Conservation (phyloP, 352 stramenopile species). For the Phytophthora foliorum region DNA sequence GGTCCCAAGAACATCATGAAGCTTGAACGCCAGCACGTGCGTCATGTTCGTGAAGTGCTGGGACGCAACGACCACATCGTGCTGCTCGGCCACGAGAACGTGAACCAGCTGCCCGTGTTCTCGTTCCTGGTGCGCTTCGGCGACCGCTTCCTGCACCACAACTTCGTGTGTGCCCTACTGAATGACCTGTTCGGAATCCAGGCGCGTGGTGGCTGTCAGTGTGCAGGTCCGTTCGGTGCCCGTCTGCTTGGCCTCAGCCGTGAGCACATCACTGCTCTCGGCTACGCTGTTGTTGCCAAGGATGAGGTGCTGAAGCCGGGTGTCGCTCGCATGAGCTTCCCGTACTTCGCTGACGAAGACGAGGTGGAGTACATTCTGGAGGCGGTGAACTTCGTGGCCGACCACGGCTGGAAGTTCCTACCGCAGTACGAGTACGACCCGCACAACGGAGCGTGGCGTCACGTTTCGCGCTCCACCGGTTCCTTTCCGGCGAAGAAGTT, state of each 20-base stretch:
- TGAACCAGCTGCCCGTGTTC: slow-evolving; percentile 91
- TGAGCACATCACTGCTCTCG: slow-evolving; percentile 72
- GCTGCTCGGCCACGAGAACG: slow-evolving; percentile 79
- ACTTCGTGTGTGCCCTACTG: slow-evolving; percentile 97
- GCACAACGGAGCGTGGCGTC: slow-evolving; percentile 94
- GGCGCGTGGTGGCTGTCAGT: slow-evolving; percentile 66
- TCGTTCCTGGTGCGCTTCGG: slow-evolving; percentile 95
- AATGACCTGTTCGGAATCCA: slow-evolving; percentile 99
- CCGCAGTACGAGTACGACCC: slow-evolving; percentile 96
- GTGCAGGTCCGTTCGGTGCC: slow-evolving; percentile 95
- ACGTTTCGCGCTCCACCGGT: slow-evolving; percentile 45
- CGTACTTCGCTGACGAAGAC: slow-evolving; percentile 84
- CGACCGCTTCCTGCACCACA: slow-evolving; percentile 96
- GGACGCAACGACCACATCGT: slow-evolving; percentile 76
- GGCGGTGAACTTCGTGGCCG: slow-evolving; percentile 94
- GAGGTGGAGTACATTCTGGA: slow-evolving; percentile 95
- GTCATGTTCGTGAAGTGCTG: slow-evolving; percentile 53
- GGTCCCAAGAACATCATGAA: slow-evolving; percentile 62
- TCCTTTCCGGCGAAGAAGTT: slow-evolving; percentile 35
- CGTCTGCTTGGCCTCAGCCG: slow-evolving; percentile 92
- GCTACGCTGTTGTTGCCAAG: slow-evolving; percentile 90
- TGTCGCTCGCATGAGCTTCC: slow-evolving; percentile 96
- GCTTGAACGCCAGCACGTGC: slow-evolving; percentile 58
- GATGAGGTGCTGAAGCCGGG: slow-evolving; percentile 96
- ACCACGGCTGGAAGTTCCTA: slow-evolving; percentile 94